Evolutionary conservation across 1,284 basidiomycete genomes (phyloP).

Genomic region (Takashimella koratensis): DNA sequence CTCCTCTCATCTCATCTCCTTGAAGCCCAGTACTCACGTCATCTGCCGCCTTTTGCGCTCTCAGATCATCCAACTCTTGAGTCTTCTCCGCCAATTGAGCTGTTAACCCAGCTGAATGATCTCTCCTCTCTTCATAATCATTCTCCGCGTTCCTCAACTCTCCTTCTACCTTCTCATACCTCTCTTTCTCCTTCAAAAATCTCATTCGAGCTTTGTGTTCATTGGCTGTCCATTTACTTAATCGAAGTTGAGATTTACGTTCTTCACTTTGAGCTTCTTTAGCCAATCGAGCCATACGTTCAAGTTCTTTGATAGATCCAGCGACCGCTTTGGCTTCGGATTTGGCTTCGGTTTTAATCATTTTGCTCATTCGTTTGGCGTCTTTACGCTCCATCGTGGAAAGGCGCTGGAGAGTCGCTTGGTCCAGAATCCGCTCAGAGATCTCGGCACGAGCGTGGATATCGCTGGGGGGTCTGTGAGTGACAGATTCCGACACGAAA

Average conservation of each 20-base stretch:
- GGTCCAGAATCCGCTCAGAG: constrained; percentile 38
- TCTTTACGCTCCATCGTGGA: constrained; percentile 47
- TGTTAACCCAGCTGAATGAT: constrained; percentile 44
- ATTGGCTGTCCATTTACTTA: constrained; percentile 45
- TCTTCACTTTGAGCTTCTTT: constrained; percentile 46
- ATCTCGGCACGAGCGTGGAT: constrained; percentile 44
- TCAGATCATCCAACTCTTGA: constrained; percentile 50
- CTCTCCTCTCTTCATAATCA: constrained; percentile 47
- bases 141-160: constrained; percentile 47
- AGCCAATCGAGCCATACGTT: constrained; percentile 44
- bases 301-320: constrained; percentile 48
- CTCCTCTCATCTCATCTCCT: neutral
- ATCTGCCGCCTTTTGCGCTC: constrained; percentile 51
- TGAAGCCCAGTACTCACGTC: constrained; percentile 39
- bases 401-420: constrained; percentile 31
- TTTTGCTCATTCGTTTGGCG: constrained; percentile 45
- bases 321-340: constrained; percentile 43
- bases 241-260: constrained; percentile 44
- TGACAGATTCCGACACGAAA: neutral
- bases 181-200: constrained; percentile 50
- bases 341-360: constrained; percentile 49
- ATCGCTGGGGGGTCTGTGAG: constrained; percentile 23
- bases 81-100: constrained; percentile 47
- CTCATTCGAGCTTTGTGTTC: constrained; percentile 50
- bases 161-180: constrained; percentile 46